Percentiles rank a stretch among this genome's conserved stretches.
Conservation (phyloP, 164 flowering plant genomes). For the Chloranthus sessilifolius region DNA sequence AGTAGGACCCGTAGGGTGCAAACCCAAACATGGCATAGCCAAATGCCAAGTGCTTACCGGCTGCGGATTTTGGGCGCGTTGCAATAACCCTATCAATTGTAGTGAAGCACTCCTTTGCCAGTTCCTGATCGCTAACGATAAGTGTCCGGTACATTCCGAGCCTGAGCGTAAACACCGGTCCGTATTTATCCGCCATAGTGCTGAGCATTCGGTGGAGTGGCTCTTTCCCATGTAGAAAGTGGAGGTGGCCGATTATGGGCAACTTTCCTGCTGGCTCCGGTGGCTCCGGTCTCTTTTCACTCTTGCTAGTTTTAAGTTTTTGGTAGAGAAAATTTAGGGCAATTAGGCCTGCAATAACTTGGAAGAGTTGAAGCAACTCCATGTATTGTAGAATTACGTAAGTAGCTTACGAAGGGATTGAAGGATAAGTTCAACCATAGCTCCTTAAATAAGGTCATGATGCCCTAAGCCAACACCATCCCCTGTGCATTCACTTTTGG, state of each 20-base stretch:
- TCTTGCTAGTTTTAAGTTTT: not conserved
- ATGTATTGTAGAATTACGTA: no score
- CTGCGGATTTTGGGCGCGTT: not conserved
- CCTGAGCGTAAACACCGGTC: constrained; percentile 11
- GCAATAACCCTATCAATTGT: constrained; percentile 7
- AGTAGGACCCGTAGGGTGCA: constrained; percentile 8
- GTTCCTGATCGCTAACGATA: constrained; percentile 10
- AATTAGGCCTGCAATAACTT: no score
- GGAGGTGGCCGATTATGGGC: constrained; percentile 19
- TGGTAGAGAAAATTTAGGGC: not conserved
- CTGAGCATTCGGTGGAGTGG: not conserved
- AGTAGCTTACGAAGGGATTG: no score
- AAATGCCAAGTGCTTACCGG: not conserved
- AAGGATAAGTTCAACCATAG: no score
- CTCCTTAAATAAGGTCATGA: no score
- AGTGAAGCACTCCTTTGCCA: constrained; percentile 21
- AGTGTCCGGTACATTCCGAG: constrained; percentile 7
- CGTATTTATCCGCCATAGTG: constrained; percentile 11
- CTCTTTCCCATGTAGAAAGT: not conserved
- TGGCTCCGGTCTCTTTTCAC: not conserved
- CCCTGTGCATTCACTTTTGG: no score
- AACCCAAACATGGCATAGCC: constrained; percentile 4
- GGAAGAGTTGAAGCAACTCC: no score
- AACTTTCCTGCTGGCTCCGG: constrained; percentile 8
- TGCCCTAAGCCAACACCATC: no score